Percentiles rank a stretch among this genome's conserved stretches.
These are phyloP conservation scores for Metarhizium robertsii DNA, from an alignment of 2,329 filamentous ascomycete genomes.

Conservation along the genomic window DNA sequence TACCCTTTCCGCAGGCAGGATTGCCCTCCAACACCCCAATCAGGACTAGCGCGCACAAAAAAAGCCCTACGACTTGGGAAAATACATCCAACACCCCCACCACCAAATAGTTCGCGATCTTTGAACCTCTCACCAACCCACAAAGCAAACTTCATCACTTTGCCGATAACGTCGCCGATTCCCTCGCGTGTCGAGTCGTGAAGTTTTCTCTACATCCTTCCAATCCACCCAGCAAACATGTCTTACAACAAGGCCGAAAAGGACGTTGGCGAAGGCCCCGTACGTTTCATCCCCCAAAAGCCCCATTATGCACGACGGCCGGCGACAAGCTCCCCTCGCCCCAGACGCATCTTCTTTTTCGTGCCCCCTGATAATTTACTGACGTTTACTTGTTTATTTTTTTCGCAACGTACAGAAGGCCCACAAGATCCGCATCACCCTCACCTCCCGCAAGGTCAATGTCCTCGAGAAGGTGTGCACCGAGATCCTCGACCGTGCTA, in stretches of 20 bases:
- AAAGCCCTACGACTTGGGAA: constrained; percentile 5
- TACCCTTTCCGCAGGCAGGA: not conserved
- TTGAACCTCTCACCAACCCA: not conserved
- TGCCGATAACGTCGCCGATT: constrained; percentile 51
- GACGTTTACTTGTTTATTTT: too few species aligned
- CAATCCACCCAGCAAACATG: constrained; percentile 47
- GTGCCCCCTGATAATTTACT: too few species aligned
- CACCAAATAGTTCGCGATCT: constrained; percentile 9
- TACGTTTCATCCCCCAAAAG: constrained; percentile 32
- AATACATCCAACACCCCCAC: constrained; percentile 3
- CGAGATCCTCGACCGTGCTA: constrained; percentile 97
- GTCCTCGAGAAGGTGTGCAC: constrained; percentile 96
- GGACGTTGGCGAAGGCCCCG: constrained; percentile 81
- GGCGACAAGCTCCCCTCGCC: not conserved
- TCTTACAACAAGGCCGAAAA: constrained; percentile 95
- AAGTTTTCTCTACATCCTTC: constrained; percentile 31
- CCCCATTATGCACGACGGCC: not conserved
- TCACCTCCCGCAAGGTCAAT: constrained; percentile 88
- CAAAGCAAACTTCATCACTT: constrained; percentile 57
- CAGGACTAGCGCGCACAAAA: constrained; percentile 13
- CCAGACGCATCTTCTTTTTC: not conserved
- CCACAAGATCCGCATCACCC: constrained; percentile 97
- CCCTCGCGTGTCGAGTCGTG: constrained; percentile 66
- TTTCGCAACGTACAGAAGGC: constrained; percentile 52
- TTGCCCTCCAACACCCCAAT: not conserved